phyloP scores from a whole-genome alignment of 208 protist genomes.

The Trypanosoma platydactyli region DNA sequence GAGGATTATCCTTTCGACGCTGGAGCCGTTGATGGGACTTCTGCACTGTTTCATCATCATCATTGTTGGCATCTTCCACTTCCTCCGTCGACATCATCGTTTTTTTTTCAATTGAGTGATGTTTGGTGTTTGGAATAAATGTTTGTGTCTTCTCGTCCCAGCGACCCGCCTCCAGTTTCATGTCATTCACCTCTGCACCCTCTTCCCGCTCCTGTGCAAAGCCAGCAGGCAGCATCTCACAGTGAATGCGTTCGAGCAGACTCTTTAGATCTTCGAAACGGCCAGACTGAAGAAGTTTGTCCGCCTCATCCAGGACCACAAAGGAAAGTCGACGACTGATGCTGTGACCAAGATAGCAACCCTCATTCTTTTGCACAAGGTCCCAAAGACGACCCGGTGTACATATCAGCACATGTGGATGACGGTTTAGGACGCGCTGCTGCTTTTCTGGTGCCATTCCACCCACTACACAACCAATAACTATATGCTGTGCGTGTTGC shows the following conservation, averaged over 20 bases:
- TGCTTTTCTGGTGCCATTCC: constrained; percentile 90
- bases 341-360: constrained; percentile 94
- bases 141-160: constrained; percentile 71
- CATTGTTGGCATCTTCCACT: constrained; percentile 1
- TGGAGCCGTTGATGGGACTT: not conserved
- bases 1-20: constrained; percentile 62
- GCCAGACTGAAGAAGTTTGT: constrained; percentile 97
- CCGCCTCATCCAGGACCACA: constrained; percentile 98
- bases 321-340: constrained; percentile 91
- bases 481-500: constrained; percentile 50
- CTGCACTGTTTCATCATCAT: constrained; percentile 1
- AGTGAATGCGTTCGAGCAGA: constrained; percentile 97
- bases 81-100: not conserved
- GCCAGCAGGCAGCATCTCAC: constrained; percentile 76
- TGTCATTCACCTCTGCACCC: constrained; percentile 50
- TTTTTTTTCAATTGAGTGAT: constrained; percentile 20
- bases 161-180: constrained; percentile 53
- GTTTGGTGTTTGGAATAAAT: constrained; percentile 72
- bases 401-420: constrained; percentile 91
- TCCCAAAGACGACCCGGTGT: constrained; percentile 90
- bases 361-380: constrained; percentile 86
- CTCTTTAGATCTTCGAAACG: constrained; percentile 97
- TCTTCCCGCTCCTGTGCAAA: constrained; percentile 80
- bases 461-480: constrained; percentile 81
- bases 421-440: constrained; percentile 88